Percentiles rank a stretch among this genome's conserved stretches.
Conservation (phyloP, 805 yeast genomes). For the Kockiozyma suomiensis region DNA sequence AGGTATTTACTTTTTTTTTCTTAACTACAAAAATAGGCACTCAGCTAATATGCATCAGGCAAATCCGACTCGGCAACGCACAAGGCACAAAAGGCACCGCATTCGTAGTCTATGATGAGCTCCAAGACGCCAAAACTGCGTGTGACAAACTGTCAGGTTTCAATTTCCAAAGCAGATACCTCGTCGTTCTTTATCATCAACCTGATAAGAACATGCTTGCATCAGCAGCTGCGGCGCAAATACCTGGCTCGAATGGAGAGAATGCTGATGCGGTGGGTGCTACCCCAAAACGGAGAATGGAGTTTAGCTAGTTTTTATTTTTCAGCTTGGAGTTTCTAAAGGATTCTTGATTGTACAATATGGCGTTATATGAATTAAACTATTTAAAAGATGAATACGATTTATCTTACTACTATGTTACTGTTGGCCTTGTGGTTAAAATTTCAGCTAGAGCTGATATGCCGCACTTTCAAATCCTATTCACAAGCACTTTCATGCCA, state of each 20-base stretch:
- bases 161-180: conserved; percentile 59
- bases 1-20: conserved; percentile 31
- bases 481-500: too few relatives aligned
- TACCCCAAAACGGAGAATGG: conserved; percentile 17
- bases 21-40: background rate
- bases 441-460: too few relatives aligned
- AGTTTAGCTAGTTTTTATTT: background rate
- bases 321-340: background rate
- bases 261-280: conserved; percentile 1
- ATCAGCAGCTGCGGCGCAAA: background rate
- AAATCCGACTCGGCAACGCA: conserved; percentile 52
- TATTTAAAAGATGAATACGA: too few relatives aligned
- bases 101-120: conserved; percentile 55
- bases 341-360: background rate
- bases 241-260: background rate
- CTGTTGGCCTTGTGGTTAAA: too few relatives aligned
- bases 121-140: conserved; percentile 54
- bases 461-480: too few relatives aligned
- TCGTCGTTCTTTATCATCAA: conserved; percentile 54
- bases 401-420: too few relatives aligned
- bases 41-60: conserved; percentile 39
- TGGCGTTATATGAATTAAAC: background rate
- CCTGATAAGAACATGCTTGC: conserved; percentile 43
- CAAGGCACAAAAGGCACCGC: conserved; percentile 55
- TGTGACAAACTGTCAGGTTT: conserved; percentile 60